Percentiles rank a stretch among this genome's conserved stretches.
These are phyloP conservation scores for Discostella stelligeroides DNA, from an alignment of 108 stramenopile genomes.

Conservation along the genomic window DNA sequence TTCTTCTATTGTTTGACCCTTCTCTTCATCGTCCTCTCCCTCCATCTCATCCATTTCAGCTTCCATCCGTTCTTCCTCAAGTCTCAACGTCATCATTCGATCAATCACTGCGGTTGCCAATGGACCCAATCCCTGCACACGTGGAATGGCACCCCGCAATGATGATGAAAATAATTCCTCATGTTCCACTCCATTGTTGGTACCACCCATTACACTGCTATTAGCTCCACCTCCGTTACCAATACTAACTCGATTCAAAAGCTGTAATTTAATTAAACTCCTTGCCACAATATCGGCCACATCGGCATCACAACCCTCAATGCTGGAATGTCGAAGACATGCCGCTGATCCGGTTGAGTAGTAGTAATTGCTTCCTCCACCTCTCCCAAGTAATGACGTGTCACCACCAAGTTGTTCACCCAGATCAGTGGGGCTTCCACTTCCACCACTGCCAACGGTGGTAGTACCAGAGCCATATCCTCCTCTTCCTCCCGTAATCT, in stretches of 20 bases:
- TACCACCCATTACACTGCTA: neutral
- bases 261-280: slow-evolving; percentile 76
- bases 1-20: slow-evolving; percentile 8
- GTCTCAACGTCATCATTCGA: slow-evolving; percentile 61
- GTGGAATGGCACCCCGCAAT: slow-evolving; percentile 64
- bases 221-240: neutral
- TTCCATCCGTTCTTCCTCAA: slow-evolving; percentile 64
- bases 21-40: slow-evolving; percentile 18
- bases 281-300: slow-evolving; percentile 67
- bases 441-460: neutral
- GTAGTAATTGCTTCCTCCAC: slow-evolving; percentile 4
- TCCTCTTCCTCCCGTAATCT: slow-evolving; percentile 31
- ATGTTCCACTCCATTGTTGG: neutral
- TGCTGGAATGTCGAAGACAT: slow-evolving; percentile 44
- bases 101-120: slow-evolving; percentile 74
- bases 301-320: slow-evolving; percentile 69
- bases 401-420: neutral
- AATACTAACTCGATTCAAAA: slow-evolving; percentile 30
- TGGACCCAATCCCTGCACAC: slow-evolving; percentile 74
- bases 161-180: slow-evolving; percentile 18
- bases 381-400: slow-evolving; percentile 2
- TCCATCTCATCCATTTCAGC: slow-evolving; percentile 20
- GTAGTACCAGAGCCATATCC: neutral
- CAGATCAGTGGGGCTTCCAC: neutral
- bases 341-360: slow-evolving; percentile 16